Evolutionary conservation across 2,329 filamentous ascomycete species (phyloP), one percentile per base, ranked within the genome.

Genomic region (Colletotrichum limetticola): DNA sequence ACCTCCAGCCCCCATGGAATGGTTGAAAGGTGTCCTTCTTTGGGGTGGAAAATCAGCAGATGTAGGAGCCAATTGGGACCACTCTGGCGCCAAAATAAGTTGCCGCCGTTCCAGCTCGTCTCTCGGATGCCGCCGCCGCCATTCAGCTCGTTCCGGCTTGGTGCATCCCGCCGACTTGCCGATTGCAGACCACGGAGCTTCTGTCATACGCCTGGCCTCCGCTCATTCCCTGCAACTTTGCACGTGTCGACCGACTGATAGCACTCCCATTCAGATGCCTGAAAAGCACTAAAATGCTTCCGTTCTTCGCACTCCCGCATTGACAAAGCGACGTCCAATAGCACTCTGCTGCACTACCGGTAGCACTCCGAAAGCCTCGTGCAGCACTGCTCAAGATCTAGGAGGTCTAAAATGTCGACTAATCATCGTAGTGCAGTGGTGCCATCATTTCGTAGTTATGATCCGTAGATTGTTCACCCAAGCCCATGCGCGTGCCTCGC

Each of bases 11-110:
- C 4, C 16, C 19, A n/a, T 4, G 19, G 19, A 19, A 4, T 66
- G 59, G 57, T 37, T 75, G 69, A 73, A 75, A 75, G 70, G 69
- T 75, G 74, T 72, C 74, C 74, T 68, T 68, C 68, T 72, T 63
- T 63, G 53, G 58, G 62, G 68, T 61, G 68, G 68, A 71, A 71
- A 71, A 75, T 76, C 74, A 76, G 74, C 74, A 75, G 74, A 75
- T 75, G 53, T 61, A 67, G 55, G 72, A 55, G 59, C 66, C 65
- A 63, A 63, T 65, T 70, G 66, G 67, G 30, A 66, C 71, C 71
- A 73, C 53, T 49, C 58, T 66, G 66, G 56, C 66, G 66, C 73
- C 58, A 64, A 71, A 70, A 67, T 66, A 65, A 49, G 56, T 35
- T 60, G 32, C 66, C 42, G 56, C 59, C 63, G 60, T 63, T 70